Conservation (phyloP, 78 protist genomes). For the Dictyostelium capitatum region DNA sequence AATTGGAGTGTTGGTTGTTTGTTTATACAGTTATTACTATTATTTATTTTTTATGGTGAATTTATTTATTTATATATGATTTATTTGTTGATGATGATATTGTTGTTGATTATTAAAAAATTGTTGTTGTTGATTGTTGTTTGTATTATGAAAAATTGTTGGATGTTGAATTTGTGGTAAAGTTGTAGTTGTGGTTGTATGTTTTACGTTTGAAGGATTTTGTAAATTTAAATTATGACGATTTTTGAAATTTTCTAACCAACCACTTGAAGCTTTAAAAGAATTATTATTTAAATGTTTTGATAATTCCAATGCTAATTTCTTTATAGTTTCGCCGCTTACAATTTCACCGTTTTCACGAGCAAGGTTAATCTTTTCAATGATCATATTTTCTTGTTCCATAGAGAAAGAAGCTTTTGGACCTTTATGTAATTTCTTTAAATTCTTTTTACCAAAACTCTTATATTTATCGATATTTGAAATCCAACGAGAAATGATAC, state of each 20-base stretch:
- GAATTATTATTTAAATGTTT: constrained; percentile 43
- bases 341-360: constrained; percentile 31
- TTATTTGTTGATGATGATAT: no score
- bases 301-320: constrained; percentile 45
- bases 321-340: constrained; percentile 60
- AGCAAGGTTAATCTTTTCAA: constrained; percentile 28
- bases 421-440: constrained; percentile 72
- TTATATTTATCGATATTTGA: constrained; percentile 50
- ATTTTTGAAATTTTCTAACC: constrained; percentile 73
- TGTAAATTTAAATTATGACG: constrained; percentile 21
- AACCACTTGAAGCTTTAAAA: constrained; percentile 65
- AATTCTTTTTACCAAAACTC: constrained; percentile 45
- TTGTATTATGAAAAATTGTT: no score
- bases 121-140: no score
- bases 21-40: no score
- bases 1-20: no score
- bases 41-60: no score
- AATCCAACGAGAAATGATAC: constrained; percentile 63
- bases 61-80: no score
- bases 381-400: constrained; percentile 52
- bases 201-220: no score
- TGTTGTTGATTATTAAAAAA: no score
- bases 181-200: background rate
- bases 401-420: constrained; percentile 75
- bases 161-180: background rate